A percentile compares a stretch with the other conserved stretches of the same genome.
Conservation (phyloP, 2,329 filamentous ascomycete species). For the Mycocentrospora acerina region DNA sequence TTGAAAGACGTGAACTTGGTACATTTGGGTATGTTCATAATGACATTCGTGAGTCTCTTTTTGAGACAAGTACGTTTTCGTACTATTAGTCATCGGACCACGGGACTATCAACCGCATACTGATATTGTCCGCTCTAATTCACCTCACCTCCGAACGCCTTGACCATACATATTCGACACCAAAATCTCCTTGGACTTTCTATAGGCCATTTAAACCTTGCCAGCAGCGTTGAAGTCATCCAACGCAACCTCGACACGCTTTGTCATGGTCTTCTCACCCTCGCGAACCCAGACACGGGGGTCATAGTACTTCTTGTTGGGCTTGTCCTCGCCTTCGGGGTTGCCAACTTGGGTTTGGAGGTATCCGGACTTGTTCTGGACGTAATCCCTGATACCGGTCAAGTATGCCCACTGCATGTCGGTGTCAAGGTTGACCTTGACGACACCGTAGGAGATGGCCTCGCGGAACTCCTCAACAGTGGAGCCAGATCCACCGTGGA, state of each 20-base stretch:
- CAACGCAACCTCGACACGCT: conserved; percentile 76
- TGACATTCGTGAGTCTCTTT: conserved; percentile 6
- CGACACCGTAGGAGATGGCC: conserved; percentile 70
- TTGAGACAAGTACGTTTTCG: conserved; percentile 10
- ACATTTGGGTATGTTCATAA: too few relatives aligned
- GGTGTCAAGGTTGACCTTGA: conserved; percentile 99
- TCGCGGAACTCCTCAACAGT: conserved; percentile 79
- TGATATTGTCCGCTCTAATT: conserved; percentile 9
- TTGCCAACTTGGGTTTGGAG: conserved; percentile 84
- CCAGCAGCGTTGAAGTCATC: conserved; percentile 87
- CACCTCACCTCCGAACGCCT: conserved; percentile 19
- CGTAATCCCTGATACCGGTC: conserved; percentile 88
- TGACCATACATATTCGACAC: conserved; percentile 3
- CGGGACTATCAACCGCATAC: conserved; percentile 9
- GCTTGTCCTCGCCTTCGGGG: conserved; percentile 94
- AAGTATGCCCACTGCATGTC: conserved; percentile 93
- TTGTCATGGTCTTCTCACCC: conserved; percentile 92
- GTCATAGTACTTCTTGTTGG: conserved; percentile 88
- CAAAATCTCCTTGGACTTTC: background rate
- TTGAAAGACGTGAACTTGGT: too few relatives aligned
- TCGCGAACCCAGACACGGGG: conserved; percentile 94
- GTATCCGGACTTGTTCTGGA: conserved; percentile 89
- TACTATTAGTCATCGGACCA: conserved; percentile 10
- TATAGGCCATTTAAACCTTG: conserved; percentile 61
- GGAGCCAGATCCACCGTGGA: conserved; percentile 96